phyloP scores from a whole-genome alignment of 257 asterid genomes.

The Scutellaria galericulata region DNA sequence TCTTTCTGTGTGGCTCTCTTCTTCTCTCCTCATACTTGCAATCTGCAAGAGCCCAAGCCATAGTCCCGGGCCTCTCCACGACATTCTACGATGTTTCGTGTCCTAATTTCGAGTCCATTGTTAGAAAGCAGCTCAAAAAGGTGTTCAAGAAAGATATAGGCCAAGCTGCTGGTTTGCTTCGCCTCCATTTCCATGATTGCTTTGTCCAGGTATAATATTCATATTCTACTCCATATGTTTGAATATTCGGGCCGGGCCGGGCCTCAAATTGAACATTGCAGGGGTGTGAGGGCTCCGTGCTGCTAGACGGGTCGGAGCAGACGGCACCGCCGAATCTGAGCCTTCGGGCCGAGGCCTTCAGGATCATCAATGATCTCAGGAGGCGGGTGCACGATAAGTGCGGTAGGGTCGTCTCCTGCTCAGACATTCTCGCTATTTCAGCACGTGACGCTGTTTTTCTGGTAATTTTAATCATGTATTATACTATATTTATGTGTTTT shows the following conservation, averaged over 20 bases:
- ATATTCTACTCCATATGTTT: too few relatives aligned
- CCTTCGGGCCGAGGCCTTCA: constrained; percentile 50
- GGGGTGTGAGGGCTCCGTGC: constrained; percentile 37
- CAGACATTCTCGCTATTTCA: constrained; percentile 45
- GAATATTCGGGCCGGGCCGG: too few relatives aligned
- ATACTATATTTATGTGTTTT: too few relatives aligned
- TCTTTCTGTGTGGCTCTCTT: constrained; percentile 15
- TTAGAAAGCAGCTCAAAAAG: constrained; percentile 46
- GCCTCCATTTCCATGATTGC: constrained; percentile 82
- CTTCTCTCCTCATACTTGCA: constrained; percentile 26
- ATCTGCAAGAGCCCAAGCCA: constrained; percentile 43
- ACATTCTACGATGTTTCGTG: constrained; percentile 50
- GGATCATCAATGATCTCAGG: constrained; percentile 49
- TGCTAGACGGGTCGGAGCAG: constrained; percentile 41
- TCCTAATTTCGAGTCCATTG: constrained; percentile 54
- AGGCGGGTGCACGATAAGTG: constrained; percentile 44
- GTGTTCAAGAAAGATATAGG: constrained; percentile 59
- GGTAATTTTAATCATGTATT: constrained; percentile 31
- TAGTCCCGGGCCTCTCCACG: constrained; percentile 60
- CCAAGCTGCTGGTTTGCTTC: constrained; percentile 82
- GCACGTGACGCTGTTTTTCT: constrained; percentile 59
- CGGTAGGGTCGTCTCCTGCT: constrained; percentile 46
- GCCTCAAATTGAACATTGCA: background rate
- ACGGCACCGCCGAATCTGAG: constrained; percentile 53
- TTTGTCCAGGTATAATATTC: constrained; percentile 45